phyloP scores from a whole-genome alignment of 2,329 filamentous ascomycete genomes.

The Diaporthe citriasiana region DNA sequence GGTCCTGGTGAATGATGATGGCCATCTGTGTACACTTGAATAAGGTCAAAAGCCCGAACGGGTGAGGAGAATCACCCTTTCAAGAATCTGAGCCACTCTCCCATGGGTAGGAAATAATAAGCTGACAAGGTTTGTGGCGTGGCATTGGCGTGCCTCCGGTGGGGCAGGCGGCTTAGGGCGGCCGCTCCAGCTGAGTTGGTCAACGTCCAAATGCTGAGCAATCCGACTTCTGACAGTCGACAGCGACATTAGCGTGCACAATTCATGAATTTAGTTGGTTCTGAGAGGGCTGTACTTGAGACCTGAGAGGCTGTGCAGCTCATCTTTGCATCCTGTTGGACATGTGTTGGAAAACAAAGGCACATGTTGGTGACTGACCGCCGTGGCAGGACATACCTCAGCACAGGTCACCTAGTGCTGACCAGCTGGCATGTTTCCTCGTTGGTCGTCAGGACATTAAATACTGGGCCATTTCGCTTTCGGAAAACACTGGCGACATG shows the following conservation, averaged over 20 bases:
- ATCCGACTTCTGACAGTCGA: background rate
- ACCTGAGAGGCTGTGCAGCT: slow-evolving; percentile 10
- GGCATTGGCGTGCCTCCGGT: background rate
- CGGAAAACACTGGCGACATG: background rate
- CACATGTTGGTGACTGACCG: background rate
- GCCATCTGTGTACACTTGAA: background rate
- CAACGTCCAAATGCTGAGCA: slow-evolving; percentile 4
- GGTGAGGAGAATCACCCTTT: too few species aligned
- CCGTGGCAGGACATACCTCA: background rate
- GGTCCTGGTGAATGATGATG: background rate
- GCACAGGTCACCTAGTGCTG: background rate
- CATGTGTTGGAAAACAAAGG: background rate
- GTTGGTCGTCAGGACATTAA: background rate
- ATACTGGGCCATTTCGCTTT: background rate
- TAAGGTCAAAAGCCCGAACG: too few species aligned
- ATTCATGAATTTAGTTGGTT: background rate
- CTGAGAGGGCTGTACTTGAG: background rate
- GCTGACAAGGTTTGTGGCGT: slow-evolving; percentile 11
- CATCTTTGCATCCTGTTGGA: background rate
- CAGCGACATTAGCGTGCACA: background rate
- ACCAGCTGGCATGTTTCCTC: background rate
- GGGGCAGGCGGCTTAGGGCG: background rate
- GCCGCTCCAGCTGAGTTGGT: slow-evolving; percentile 12
- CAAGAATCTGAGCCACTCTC: background rate
- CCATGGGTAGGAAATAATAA: background rate